These are phyloP conservation scores for Epichloe bromicola DNA, from an alignment of 2,329 filamentous ascomycete genomes.

Conservation along the genomic window DNA sequence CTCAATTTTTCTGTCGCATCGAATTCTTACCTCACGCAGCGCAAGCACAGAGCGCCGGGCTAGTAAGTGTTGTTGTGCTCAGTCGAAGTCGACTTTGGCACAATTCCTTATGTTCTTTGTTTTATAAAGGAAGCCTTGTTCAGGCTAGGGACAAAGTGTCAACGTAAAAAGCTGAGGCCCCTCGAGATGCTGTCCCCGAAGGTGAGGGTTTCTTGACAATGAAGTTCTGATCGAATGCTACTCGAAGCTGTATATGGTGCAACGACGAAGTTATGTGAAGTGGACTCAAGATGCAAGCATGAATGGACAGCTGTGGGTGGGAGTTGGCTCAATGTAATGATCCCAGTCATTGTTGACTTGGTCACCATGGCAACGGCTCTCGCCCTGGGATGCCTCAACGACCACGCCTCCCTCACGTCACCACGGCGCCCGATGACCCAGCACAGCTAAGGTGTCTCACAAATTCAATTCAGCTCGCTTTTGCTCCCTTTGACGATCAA, in stretches of 20 bases:
- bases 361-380: constrained; percentile 21
- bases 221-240: neutral
- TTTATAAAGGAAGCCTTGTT: constrained; percentile 17
- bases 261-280: constrained; percentile 9
- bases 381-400: neutral
- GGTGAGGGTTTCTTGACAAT: constrained; percentile 7
- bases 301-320: constrained; percentile 10
- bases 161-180: constrained; percentile 10
- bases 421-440: constrained; percentile 8
- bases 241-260: constrained; percentile 3
- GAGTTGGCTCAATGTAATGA: constrained; percentile 13
- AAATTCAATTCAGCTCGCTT: neutral
- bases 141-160: constrained; percentile 15
- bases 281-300: constrained; percentile 15
- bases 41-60: constrained; percentile 73
- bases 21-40: constrained; percentile 60
- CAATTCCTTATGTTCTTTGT: constrained; percentile 6
- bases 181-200: constrained; percentile 7
- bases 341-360: constrained; percentile 16
- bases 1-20: neutral
- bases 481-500: neutral
- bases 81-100: constrained; percentile 32
- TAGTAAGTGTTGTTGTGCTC: constrained; percentile 33
- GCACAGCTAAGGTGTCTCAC: constrained; percentile 4
- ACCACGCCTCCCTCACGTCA: constrained; percentile 8